Base-by-base conservation (phyloP, 495 filamentous ascomycete genomes). In the Penicillium angulare region DNA sequence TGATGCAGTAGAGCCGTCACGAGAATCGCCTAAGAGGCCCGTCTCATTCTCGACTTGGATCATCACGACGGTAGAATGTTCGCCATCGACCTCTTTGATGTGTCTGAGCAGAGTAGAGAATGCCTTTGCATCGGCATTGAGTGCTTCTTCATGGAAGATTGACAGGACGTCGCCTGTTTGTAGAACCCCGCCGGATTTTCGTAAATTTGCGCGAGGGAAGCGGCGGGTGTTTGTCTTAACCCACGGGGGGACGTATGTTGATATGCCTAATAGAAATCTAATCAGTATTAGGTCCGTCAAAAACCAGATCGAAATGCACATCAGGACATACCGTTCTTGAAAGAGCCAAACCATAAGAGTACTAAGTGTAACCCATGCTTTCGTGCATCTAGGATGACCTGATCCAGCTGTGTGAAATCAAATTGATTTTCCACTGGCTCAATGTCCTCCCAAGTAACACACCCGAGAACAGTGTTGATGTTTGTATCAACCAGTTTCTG, bases 1-100 rank as follows among this genome's bases (percentile, higher is more conserved):
- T 0, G 75, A 75, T 3, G 58, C 55, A 1, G 36, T 31, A 10
- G 64, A 67, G 12, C 67, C 57, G 54, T 79, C 75, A 35, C 76
- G 58, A 9, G 74, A 76, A 32, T 78, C 75, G 3, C 73, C 70
- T 9, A 78, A 56, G 22, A 79, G 46, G 3, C 75, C 74, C 1
- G 59, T 59, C 59, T 78, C 76, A 43, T 77, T 78, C 62, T 79
- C 70, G 22, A 78, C 73, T 59, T 78, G 75, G n/a, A 74, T 67
- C 75, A 77, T 77, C n/a, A 77, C 47, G 6, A 78, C 71, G 3
- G 74, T 77, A 3, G 57, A 66, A 43, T 75, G 64, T 9, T 53
- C 52, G 21, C 54, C 59, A 43, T 79, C 75, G 4, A 74, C 24
- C n/a, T 74, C 60, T 32, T 63, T 66, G 8, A 75, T 18, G 35